Conservation (phyloP, 768 basidiomycete genomes). For the Crassisporium funariophilum region DNA sequence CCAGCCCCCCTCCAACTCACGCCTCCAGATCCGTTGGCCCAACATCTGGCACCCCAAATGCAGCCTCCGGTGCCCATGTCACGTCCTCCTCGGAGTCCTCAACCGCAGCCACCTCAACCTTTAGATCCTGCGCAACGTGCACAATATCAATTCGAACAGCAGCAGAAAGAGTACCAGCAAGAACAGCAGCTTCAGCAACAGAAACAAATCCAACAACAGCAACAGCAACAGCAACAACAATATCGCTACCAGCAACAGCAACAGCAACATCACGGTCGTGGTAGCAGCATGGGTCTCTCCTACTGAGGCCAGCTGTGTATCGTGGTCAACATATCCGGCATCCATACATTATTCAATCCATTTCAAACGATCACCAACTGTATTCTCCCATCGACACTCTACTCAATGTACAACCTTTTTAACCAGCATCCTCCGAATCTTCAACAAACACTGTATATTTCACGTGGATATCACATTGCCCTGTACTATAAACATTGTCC, state of each 20-base stretch:
- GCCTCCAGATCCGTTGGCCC: neutral
- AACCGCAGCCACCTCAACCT: too few species aligned
- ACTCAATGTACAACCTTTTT: too few species aligned
- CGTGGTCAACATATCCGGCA: too few species aligned
- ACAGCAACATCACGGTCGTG: constrained; percentile 6
- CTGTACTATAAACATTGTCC: too few species aligned
- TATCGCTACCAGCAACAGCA: constrained; percentile 1
- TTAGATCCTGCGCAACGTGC: constrained; percentile 13
- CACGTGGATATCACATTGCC: too few species aligned
- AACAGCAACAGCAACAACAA: constrained; percentile 4
- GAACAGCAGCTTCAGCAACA: constrained; percentile 7
- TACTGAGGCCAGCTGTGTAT: neutral
- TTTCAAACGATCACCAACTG: too few species aligned
- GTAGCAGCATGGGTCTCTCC: neutral
- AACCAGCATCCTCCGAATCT: too few species aligned
- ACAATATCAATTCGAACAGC: constrained; percentile 22
- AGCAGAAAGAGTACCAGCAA: constrained; percentile 12
- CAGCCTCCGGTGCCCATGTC: too few species aligned
- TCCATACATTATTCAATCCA: too few species aligned
- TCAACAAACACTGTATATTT: too few species aligned
- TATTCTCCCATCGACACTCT: too few species aligned
- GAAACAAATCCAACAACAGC: constrained; percentile 7
- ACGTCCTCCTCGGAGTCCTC: too few species aligned
- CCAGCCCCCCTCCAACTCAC: constrained; percentile 15
- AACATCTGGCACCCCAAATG: neutral